phyloP scores from a whole-genome alignment of 2,329 filamentous ascomycete genomes.

The Arachnomyces sp. region DNA sequence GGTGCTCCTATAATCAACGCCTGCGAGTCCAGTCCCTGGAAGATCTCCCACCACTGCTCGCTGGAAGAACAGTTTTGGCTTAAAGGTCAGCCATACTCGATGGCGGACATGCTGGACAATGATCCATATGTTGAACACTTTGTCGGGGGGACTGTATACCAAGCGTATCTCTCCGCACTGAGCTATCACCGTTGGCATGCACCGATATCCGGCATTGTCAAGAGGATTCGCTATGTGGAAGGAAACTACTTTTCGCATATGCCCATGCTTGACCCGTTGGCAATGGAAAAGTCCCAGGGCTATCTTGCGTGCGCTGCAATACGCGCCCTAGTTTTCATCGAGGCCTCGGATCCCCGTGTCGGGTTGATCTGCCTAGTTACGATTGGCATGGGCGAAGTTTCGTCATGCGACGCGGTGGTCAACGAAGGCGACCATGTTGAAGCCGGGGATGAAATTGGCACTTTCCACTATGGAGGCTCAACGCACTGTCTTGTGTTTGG shows the following conservation, averaged over 20 bases:
- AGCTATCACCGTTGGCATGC: conserved; percentile 67
- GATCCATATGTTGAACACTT: no score
- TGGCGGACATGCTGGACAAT: conserved; percentile 54
- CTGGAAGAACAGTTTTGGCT: conserved; percentile 58
- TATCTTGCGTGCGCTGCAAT: conserved; percentile 62
- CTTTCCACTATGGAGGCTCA: conserved; percentile 72
- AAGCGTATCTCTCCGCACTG: conserved; percentile 59
- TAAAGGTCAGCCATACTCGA: conserved; percentile 60
- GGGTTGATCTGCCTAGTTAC: conserved; percentile 63
- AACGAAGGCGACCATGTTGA: conserved; percentile 56
- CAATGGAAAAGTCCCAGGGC: conserved; percentile 45
- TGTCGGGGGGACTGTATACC: conserved; percentile 59
- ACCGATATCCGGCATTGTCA: conserved; percentile 57
- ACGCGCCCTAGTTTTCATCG: conserved; percentile 60
- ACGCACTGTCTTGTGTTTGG: conserved; percentile 60
- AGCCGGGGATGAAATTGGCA: conserved; percentile 65
- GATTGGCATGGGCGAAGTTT: conserved; percentile 70
- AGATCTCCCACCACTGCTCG: conserved; percentile 43
- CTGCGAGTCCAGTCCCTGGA: conserved; percentile 56
- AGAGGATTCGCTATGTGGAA: conserved; percentile 51
- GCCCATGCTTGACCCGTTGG: conserved; percentile 18
- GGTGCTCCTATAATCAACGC: conserved; percentile 51
- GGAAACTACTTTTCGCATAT: conserved; percentile 52
- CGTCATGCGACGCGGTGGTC: conserved; percentile 63
- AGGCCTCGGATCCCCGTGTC: conserved; percentile 60